Percentiles rank a stretch among this genome's conserved stretches.
These are phyloP conservation scores for Backusella westeae DNA, from an alignment of 192 early-diverging fungal genomes.

Conservation along the genomic window DNA sequence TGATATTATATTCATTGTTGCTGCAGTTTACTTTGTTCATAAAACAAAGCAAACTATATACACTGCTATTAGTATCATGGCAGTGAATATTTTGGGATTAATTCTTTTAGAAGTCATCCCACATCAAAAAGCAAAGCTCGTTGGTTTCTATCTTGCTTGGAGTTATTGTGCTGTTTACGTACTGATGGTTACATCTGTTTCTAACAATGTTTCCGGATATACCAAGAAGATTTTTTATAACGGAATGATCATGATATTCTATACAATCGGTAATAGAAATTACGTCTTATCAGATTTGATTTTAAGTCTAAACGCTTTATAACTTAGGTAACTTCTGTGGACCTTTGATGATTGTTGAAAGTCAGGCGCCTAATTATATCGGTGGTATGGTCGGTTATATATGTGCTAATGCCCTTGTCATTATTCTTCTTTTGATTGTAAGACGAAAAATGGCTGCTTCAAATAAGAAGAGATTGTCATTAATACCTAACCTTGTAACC, in stretches of 20 bases:
- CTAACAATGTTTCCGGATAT: conserved; percentile 30
- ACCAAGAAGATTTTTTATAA: conserved; percentile 32
- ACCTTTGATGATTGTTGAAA: conserved; percentile 14
- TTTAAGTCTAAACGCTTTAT: not conserved
- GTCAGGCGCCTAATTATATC: conserved; percentile 7
- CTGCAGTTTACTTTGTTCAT: conserved; percentile 2
- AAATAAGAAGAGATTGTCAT: conserved; percentile 11
- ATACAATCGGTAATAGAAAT: conserved; percentile 13
- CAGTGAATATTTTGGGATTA: conserved; percentile 21
- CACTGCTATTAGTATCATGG: conserved; percentile 13
- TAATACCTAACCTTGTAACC: not conserved
- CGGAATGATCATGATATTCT: conserved; percentile 16
- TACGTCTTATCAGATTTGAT: not conserved
- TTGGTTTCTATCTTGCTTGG: conserved; percentile 27
- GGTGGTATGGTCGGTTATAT: conserved; percentile 11
- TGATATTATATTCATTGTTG: conserved; percentile 18
- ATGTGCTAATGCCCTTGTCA: not conserved
- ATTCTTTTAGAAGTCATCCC: conserved; percentile 21
- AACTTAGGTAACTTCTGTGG: conserved; percentile 16
- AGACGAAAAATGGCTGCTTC: conserved; percentile 6
- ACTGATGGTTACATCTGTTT: conserved; percentile 13
- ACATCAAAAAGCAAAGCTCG: conserved; percentile 1
- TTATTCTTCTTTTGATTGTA: not conserved
- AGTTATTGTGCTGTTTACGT: conserved; percentile 18
- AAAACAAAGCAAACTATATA: conserved; percentile 19